These are phyloP conservation scores for Barnettozyma wickerhamii DNA, from an alignment of 805 yeast species.

Conservation along the genomic window DNA sequence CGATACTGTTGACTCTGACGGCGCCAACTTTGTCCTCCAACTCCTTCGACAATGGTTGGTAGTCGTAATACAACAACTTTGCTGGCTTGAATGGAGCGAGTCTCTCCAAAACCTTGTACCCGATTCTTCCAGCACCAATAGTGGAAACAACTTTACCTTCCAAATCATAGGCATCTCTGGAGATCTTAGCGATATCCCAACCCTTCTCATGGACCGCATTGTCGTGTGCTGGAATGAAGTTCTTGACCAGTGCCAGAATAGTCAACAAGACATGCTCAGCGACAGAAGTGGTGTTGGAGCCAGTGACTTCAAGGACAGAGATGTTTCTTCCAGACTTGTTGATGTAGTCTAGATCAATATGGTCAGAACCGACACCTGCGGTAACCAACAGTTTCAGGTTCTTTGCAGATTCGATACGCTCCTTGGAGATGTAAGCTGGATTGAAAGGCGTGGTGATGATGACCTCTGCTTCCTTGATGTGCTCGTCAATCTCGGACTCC, in stretches of 20 bases:
- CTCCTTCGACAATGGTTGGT: slow-evolving; percentile 58
- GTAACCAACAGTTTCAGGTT: slow-evolving; percentile 67
- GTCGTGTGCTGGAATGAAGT: slow-evolving; percentile 75
- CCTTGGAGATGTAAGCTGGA: slow-evolving; percentile 70
- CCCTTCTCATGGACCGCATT: slow-evolving; percentile 49
- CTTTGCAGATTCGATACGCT: slow-evolving; percentile 64
- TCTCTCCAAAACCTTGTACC: slow-evolving; percentile 70
- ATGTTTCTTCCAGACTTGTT: slow-evolving; percentile 56
- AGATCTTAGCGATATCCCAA: slow-evolving; percentile 77
- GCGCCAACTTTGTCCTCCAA: slow-evolving; percentile 57
- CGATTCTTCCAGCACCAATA: slow-evolving; percentile 80
- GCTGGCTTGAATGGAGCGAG: slow-evolving; percentile 69
- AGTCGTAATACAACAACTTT: slow-evolving; percentile 70
- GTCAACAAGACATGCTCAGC: slow-evolving; percentile 81
- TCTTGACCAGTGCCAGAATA: slow-evolving; percentile 64
- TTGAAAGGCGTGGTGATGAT: slow-evolving; percentile 81
- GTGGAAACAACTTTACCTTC: slow-evolving; percentile 78
- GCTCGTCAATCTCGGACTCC: slow-evolving; percentile 61
- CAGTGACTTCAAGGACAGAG: slow-evolving; percentile 76
- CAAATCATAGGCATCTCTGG: slow-evolving; percentile 68
- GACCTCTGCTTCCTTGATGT: slow-evolving; percentile 68
- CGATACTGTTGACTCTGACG: slow-evolving; percentile 53
- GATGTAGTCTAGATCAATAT: slow-evolving; percentile 63
- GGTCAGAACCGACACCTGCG: slow-evolving; percentile 87
- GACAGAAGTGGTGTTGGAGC: slow-evolving; percentile 74